Conservation (phyloP, 1,284 basidiomycete genomes). For the Ceratobasidium sp. region DNA sequence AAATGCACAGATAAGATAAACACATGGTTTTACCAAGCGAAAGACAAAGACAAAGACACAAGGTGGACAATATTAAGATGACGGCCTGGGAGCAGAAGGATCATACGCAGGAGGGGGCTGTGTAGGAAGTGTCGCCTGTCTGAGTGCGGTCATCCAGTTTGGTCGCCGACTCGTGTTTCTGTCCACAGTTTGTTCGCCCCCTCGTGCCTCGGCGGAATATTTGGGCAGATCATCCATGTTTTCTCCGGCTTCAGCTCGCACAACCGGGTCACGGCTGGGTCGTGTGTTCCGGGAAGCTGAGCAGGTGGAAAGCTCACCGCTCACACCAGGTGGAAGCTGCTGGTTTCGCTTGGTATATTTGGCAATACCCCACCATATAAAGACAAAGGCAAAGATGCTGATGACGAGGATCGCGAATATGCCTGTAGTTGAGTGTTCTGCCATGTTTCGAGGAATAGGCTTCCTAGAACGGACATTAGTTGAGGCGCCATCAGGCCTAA, state of each 20-base stretch:
- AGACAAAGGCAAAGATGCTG: background rate
- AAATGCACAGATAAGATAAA: no score
- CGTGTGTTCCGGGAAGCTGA: background rate
- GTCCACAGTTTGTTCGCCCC: conserved; percentile 22
- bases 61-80: background rate
- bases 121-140: conserved; percentile 3
- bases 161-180: background rate
- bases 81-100: background rate
- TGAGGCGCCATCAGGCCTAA: no score
- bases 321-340: background rate
- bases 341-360: background rate
- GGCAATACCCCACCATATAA: conserved; percentile 12
- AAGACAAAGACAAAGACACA: background rate
- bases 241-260: conserved; percentile 25
- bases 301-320: background rate
- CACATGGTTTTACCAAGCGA: no score
- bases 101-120: conserved; percentile 31
- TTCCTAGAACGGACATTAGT: no score
- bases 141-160: conserved; percentile 4
- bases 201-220: conserved; percentile 18
- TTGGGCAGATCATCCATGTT: conserved; percentile 26
- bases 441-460: no score
- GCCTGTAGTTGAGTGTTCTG: no score
- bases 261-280: conserved; percentile 1
- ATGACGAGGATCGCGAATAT: no score